A percentile compares a stretch with the other conserved stretches of the same genome.
phyloP scores from a whole-genome alignment of 1,139 yeast species.

The Spathaspora sp. region DNA sequence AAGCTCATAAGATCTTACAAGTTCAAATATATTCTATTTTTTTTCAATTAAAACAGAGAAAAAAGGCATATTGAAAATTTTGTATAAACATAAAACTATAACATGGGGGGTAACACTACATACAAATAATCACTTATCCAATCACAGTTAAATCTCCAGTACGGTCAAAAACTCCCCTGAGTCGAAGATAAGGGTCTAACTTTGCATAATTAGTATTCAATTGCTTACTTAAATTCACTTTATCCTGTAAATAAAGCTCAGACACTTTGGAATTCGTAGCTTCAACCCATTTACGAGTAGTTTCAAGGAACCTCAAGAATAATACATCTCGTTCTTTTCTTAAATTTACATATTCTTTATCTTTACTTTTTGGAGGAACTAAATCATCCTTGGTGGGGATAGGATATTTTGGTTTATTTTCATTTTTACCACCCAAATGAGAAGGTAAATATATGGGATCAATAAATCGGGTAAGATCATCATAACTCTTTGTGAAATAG shows the following conservation, averaged over 20 bases:
- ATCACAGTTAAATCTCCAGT: slow-evolving; percentile 19
- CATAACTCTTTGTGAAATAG: slow-evolving; percentile 40
- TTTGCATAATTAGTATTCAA: slow-evolving; percentile 34
- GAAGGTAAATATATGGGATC: slow-evolving; percentile 37
- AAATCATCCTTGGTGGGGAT: slow-evolving; percentile 30
- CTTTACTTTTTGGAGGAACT: slow-evolving; percentile 33
- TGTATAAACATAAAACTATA: neutral
- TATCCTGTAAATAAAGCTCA: slow-evolving; percentile 40
- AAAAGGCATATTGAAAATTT: too few relatives aligned
- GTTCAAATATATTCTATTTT: too few relatives aligned
- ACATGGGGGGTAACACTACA: neutral
- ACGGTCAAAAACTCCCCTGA: slow-evolving; percentile 41
- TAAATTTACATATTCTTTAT: slow-evolving; percentile 27
- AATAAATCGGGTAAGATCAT: slow-evolving; percentile 33
- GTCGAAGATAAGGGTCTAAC: slow-evolving; percentile 43
- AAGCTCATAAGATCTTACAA: too few relatives aligned
- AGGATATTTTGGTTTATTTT: slow-evolving; percentile 26
- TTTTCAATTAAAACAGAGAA: too few relatives aligned
- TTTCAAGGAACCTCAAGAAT: slow-evolving; percentile 29
- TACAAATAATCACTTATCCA: slow-evolving; percentile 9
- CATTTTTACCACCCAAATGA: slow-evolving; percentile 41
- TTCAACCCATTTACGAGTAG: slow-evolving; percentile 43
- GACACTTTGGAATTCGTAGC: slow-evolving; percentile 39
- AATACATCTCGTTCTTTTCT: slow-evolving; percentile 34
- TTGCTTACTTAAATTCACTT: slow-evolving; percentile 28